Base-by-base conservation (phyloP, 2,329 filamentous ascomycete species). In the Coniochaeta sp. region DNA sequence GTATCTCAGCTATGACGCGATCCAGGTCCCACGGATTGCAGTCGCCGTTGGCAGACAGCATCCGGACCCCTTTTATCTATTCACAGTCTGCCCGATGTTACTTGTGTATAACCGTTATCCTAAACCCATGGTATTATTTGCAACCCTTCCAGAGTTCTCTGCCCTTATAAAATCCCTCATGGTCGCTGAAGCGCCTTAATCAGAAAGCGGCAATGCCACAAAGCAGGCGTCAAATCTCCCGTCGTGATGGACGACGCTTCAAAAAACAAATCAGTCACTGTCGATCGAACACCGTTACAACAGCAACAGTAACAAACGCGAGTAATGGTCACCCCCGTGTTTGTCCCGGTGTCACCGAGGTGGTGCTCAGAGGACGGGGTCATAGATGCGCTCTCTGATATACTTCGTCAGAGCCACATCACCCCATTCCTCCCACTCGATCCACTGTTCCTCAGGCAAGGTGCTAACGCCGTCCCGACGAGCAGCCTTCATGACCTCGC, bases 401-500 rank as follows among this genome's bases (percentile, higher is more conserved):
- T 73, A 87, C 62, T 78, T 77, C 47, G 77, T 82, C 66, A 88
- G 74, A 59, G 82, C 81, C 40, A 86, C 83, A 67, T 88, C 85
- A 58, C 85, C 85, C 85, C 85, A 87, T 73, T 88, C 85, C 74
- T 88, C 85, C 84, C 88, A 91, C 72, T 88, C 85, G 62, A 86
- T 75, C 81, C 90, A 89, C 71, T 89, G 81, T 64, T 82, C 81
- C 64, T 93, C 89, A 58, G 81, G 79, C 60, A 92, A 77, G 63
- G 77, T 76, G 69, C 88, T 88, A 58, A 96, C 89, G 63, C 89
- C 89, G 67, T 91, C 91, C 64, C 88, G 81, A 69, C 96, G 89
- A 6, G 93, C 93, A 24, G 91, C 88, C 73, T 95, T 93, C 82
- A 98, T 97, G 67, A 97, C 93, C 76, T 93, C 91, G 57, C 91